Conservation (phyloP, 108 stramenopile genomes). For the Aurantiochytrium sp. region DNA sequence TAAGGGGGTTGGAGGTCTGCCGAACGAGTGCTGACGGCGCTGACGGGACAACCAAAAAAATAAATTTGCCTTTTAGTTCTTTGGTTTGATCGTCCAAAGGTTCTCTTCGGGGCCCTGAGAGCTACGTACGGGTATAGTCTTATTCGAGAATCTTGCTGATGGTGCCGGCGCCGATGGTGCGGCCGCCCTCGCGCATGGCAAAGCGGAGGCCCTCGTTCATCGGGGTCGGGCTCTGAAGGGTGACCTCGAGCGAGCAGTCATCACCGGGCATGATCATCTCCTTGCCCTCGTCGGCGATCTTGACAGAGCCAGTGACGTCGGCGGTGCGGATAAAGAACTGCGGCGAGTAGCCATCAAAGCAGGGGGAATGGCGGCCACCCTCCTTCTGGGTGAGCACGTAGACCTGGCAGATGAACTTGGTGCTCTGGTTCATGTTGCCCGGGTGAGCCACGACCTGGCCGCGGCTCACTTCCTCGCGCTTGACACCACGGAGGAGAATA, state of each 20-base stretch:
- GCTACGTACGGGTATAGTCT: too few relatives aligned
- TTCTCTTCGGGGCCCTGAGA: too few relatives aligned
- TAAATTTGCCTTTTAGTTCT: too few relatives aligned
- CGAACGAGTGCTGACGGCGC: too few relatives aligned
- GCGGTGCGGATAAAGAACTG: slow-evolving; percentile 99
- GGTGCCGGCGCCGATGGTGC: slow-evolving; percentile 96
- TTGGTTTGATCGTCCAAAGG: too few relatives aligned
- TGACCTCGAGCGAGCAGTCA: slow-evolving; percentile 85
- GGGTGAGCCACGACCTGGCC: slow-evolving; percentile 93
- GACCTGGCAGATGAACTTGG: slow-evolving; percentile 91
- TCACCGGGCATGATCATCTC: slow-evolving; percentile 99
- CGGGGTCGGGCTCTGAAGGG: slow-evolving; percentile 84
- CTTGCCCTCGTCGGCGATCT: slow-evolving; percentile 72
- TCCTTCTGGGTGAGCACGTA: slow-evolving; percentile 94
- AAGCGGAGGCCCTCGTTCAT: slow-evolving; percentile 89
- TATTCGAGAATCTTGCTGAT: slow-evolving; percentile 75
- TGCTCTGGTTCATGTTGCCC: slow-evolving; percentile 67
- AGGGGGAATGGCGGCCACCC: slow-evolving; percentile 98
- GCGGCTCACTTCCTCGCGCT: slow-evolving; percentile 89
- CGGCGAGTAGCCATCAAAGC: slow-evolving; percentile 94
- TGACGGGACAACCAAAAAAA: too few relatives aligned
- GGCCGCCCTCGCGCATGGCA: slow-evolving; percentile 95
- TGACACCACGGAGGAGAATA: slow-evolving; percentile 85
- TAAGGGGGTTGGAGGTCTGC: too few relatives aligned
- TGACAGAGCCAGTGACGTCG: slow-evolving; percentile 87